Conservation (phyloP, 148 eudicot genomes). For the Gaultheria prostrata region DNA sequence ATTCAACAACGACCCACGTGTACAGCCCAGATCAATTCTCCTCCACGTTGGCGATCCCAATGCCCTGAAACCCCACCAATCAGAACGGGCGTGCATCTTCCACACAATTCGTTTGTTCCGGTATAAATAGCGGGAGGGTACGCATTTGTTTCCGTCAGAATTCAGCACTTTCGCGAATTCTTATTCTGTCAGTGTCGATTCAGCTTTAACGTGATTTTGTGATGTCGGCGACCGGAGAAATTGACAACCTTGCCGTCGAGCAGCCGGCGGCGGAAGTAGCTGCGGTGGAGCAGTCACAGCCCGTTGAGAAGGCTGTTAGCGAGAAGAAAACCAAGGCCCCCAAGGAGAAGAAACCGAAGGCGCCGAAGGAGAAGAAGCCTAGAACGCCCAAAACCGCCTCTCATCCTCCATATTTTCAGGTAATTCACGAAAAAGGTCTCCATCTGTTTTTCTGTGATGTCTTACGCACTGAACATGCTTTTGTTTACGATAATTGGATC, state of each 20-base stretch:
- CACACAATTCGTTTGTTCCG: conserved; percentile 8
- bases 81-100: not conserved
- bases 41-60: conserved; percentile 34
- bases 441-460: not conserved
- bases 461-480: not conserved
- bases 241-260: conserved; percentile 6
- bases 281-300: not conserved
- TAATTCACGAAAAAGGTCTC: conserved; percentile 3
- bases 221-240: conserved; percentile 44
- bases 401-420: conserved; percentile 84
- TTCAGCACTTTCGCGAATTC: not conserved
- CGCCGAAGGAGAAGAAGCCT: conserved; percentile 35
- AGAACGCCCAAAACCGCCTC: conserved; percentile 34
- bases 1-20: conserved; percentile 34
- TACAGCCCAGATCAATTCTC: conserved; percentile 22
- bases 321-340: conserved; percentile 42
- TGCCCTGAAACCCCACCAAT: conserved; percentile 29
- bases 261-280: conserved; percentile 15
- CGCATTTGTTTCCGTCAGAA: not conserved
- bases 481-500: not conserved
- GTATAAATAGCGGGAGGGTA: conserved; percentile 22
- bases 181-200: not conserved
- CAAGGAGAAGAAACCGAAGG: conserved; percentile 28
- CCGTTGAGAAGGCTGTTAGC: conserved; percentile 25
- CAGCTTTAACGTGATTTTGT: not conserved